phyloP scores from a whole-genome alignment of 345 rosid species.

The Murraya paniculata region DNA sequence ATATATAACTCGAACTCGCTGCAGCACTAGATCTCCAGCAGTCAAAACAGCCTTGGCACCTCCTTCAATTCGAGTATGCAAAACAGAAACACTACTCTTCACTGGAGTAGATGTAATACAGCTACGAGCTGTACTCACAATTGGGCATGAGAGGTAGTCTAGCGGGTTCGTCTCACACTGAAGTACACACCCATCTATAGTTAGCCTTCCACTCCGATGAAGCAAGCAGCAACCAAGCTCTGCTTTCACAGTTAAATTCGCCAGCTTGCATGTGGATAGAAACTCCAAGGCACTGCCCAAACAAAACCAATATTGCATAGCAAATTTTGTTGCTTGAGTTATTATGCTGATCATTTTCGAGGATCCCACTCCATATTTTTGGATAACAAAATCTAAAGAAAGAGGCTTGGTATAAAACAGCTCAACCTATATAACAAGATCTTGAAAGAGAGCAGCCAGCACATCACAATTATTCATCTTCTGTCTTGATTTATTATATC shows the following conservation, averaged over 20 bases:
- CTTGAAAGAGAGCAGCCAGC: not conserved
- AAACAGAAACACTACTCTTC: constrained; percentile 54
- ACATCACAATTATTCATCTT: not conserved
- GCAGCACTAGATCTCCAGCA: constrained; percentile 69
- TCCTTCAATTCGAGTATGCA: constrained; percentile 84
- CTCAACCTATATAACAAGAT: not conserved
- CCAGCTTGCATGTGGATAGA: constrained; percentile 75
- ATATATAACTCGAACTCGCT: constrained; percentile 85
- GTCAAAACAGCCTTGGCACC: constrained; percentile 87
- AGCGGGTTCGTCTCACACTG: constrained; percentile 81
- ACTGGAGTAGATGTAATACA: constrained; percentile 30
- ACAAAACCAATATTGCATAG: constrained; percentile 16
- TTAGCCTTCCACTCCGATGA: constrained; percentile 83
- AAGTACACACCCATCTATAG: constrained; percentile 85
- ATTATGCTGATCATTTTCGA: not conserved
- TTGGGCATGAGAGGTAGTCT: constrained; percentile 87
- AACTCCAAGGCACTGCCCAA: constrained; percentile 83
- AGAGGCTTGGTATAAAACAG: not conserved
- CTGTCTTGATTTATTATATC: not conserved
- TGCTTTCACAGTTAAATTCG: constrained; percentile 78
- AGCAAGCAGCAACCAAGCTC: constrained; percentile 98
- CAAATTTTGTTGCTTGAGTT: constrained; percentile 9
- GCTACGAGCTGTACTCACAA: constrained; percentile 68
- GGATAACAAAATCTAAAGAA: not conserved
- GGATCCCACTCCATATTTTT: constrained; percentile 15